Conservation (phyloP, 164 flowering plant genomes). For the Akebia trifoliata region DNA sequence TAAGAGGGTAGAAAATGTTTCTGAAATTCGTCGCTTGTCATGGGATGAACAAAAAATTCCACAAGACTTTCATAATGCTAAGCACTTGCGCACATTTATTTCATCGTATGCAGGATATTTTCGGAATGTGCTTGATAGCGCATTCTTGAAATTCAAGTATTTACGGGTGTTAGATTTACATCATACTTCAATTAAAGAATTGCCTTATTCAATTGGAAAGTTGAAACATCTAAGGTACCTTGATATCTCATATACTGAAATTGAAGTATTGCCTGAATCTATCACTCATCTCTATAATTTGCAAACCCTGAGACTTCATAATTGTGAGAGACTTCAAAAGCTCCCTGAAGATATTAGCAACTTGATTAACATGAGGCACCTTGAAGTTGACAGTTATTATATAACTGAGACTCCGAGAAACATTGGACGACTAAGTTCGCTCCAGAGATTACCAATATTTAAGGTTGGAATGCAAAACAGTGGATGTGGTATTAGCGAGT, state of each 20-base stretch:
- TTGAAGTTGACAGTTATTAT: background rate
- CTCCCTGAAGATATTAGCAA: background rate
- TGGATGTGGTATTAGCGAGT: constrained; percentile 5
- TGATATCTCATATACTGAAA: background rate
- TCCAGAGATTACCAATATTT: constrained; percentile 16
- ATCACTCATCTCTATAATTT: background rate
- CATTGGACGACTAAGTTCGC: constrained; percentile 4
- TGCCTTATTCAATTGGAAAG: background rate
- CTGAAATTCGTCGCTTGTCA: background rate
- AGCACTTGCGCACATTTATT: background rate
- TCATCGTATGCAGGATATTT: background rate
- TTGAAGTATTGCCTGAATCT: background rate
- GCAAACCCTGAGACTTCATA: background rate
- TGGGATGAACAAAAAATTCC: background rate
- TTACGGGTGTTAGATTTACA: constrained; percentile 10
- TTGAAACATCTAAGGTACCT: constrained; percentile 9
- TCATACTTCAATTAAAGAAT: background rate
- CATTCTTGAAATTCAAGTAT: background rate
- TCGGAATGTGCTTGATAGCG: background rate
- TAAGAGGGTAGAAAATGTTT: background rate
- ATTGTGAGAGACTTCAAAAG: background rate
- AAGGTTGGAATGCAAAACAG: background rate
- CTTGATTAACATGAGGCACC: constrained; percentile 7
- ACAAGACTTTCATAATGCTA: background rate
- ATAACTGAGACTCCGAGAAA: background rate